A percentile compares a stretch with the other conserved stretches of the same genome.
phyloP scores from a whole-genome alignment of 1,284 basidiomycete genomes.

The Apiotrichum porosum region DNA sequence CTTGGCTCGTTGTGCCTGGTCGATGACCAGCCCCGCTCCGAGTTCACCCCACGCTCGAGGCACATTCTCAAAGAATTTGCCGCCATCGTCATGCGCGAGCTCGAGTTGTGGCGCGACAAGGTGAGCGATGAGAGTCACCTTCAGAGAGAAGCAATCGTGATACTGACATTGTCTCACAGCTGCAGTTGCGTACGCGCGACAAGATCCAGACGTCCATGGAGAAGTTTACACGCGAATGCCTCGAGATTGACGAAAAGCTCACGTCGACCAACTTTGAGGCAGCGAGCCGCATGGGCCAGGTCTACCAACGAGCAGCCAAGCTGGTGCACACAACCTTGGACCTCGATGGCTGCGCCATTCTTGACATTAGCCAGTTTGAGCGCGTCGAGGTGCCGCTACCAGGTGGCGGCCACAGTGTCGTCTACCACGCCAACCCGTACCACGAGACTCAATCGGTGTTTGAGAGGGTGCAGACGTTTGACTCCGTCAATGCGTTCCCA shows the following conservation, averaged over 20 bases:
- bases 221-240: slow-evolving; percentile 86
- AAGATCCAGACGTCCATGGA: slow-evolving; percentile 94
- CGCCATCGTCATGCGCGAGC: slow-evolving; percentile 85
- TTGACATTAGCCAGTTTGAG: slow-evolving; percentile 89
- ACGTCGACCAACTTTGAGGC: slow-evolving; percentile 28
- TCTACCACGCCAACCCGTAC: slow-evolving; percentile 51
- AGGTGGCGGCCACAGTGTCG: slow-evolving; percentile 43
- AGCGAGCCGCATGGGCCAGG: slow-evolving; percentile 65
- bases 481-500: slow-evolving; percentile 35
- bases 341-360: slow-evolving; percentile 80
- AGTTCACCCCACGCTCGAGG: slow-evolving; percentile 81
- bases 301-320: slow-evolving; percentile 80
- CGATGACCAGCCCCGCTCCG: slow-evolving; percentile 74
- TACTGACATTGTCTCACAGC: no score
- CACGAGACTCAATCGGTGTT: slow-evolving; percentile 55
- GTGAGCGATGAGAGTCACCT: no score
- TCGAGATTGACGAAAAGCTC: slow-evolving; percentile 70
- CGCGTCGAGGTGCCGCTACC: slow-evolving; percentile 57
- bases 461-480: slow-evolving; percentile 59
- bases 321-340: slow-evolving; percentile 84
- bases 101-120: slow-evolving; percentile 83
- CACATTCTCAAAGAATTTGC: slow-evolving; percentile 94
- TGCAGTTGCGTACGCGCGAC: slow-evolving; percentile 83
- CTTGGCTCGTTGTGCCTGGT: slow-evolving; percentile 83
- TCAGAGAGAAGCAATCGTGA: no score